These are phyloP conservation scores for Solanum boliviense DNA, from an alignment of 257 asterid species.

Conservation along the genomic window DNA sequence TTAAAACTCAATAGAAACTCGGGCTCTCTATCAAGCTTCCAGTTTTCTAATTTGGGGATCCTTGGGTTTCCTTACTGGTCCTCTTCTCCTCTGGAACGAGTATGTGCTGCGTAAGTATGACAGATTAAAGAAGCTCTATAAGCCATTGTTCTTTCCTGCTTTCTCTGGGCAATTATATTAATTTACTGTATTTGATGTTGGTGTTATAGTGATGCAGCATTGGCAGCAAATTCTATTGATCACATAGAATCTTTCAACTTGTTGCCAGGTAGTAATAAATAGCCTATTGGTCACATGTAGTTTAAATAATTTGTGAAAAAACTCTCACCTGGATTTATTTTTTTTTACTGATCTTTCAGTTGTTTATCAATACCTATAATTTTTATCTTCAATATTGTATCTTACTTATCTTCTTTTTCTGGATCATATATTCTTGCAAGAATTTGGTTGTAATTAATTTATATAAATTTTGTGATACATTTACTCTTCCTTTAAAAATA, in stretches of 20 bases:
- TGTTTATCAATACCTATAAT: background rate
- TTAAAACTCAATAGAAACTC: slow-evolving; percentile 43
- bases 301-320: background rate
- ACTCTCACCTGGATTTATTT: background rate
- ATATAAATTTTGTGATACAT: background rate
- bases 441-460: background rate
- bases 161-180: slow-evolving; percentile 3
- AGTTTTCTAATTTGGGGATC: slow-evolving; percentile 55
- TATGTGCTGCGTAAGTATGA: slow-evolving; percentile 47
- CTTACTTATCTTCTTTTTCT: background rate
- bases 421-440: background rate
- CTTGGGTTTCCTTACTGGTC: slow-evolving; percentile 95
- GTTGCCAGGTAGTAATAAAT: slow-evolving; percentile 53
- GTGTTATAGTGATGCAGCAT: slow-evolving; percentile 30
- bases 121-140: background rate
- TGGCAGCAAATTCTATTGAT: slow-evolving; percentile 35
- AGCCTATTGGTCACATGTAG: background rate
- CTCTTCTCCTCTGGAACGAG: slow-evolving; percentile 52
- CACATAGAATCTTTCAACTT: slow-evolving; percentile 44
- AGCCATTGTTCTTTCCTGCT: background rate
- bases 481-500: background rate
- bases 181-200: background rate
- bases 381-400: background rate
- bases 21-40: slow-evolving; percentile 40
- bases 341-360: background rate